Base-by-base conservation (phyloP, 169 alveolate species). In the Ichthyophthirius multifiliis region DNA sequence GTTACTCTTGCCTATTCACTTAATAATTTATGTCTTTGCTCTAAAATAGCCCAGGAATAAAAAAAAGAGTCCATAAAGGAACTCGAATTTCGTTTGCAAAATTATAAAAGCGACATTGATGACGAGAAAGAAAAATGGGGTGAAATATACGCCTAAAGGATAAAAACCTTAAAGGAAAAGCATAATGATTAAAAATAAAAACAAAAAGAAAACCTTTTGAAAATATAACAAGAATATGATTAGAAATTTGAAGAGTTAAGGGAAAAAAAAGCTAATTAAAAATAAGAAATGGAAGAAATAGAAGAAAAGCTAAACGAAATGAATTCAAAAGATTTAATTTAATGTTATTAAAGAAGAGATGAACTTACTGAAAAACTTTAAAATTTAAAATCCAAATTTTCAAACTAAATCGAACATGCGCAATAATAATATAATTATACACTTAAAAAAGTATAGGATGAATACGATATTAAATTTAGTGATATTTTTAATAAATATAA, bases 81-180 rank as follows among this genome's bases (percentile, higher is more conserved):
- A 46, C 47, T 79, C 23, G 77, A 79, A 67, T 79, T 62, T 79
- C 32, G 75, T 31, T 44, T 79, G 4, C 67, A 79, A 39, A 79
- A 79, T 65, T 79, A 62, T 32, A 79, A 65, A n/a, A 79, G 80
- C 16, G 85, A 79, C 41, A 79, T 79, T n/a, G 85, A 79, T 44
- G 85, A 79, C 37, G 85, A 74, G 13, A 79, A 79, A 39, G 85
- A 79, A 67, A 67, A 41, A 20, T 34, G 77, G 46, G 39, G 41
- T n/a, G 77, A 67, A 3, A 67, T 67, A 5, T 67, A 37, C 63
- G 20, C 39, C 2, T 31, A 67, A 20, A 35, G 46, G 20, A 18
- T 67, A 10, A 41, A 67, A 9, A 67, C 77, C 9, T 23, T 67
- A 7, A 34, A 67, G 16, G 77, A 67, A 41, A 67, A 67, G 62